phyloP scores from a whole-genome alignment of 352 stramenopile genomes.

The Phytophthora pseudosyringae region DNA sequence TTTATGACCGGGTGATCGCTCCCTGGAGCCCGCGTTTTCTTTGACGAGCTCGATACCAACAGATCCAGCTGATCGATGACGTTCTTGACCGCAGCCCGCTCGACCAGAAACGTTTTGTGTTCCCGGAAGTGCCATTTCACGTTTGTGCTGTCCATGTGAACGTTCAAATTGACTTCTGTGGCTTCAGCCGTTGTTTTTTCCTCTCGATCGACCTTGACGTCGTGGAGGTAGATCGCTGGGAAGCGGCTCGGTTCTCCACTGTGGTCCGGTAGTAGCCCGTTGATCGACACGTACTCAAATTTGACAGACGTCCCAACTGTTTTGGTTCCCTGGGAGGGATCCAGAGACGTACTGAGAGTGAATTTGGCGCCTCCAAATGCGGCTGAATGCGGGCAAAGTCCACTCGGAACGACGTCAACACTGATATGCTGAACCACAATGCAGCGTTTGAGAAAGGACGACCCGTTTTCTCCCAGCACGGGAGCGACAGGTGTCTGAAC shows the following conservation, averaged over 20 bases:
- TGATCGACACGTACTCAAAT: constrained; percentile 36
- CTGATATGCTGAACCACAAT: constrained; percentile 27
- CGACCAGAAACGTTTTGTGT: constrained; percentile 40
- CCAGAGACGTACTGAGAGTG: constrained; percentile 5
- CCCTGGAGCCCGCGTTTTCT: constrained; percentile 15
- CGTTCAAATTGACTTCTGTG: constrained; percentile 36
- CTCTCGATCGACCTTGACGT: constrained; percentile 34
- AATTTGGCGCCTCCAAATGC: constrained; percentile 28
- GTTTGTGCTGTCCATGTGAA: constrained; percentile 34
- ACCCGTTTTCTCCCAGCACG: constrained; percentile 16
- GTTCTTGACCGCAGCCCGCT: constrained; percentile 33
- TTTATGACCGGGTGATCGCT: constrained; percentile 21
- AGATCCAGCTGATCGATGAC: constrained; percentile 44
- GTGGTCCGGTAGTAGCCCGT: constrained; percentile 20
- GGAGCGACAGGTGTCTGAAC: constrained; percentile 25
- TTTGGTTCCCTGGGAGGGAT: constrained; percentile 20
- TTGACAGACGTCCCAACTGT: constrained; percentile 11
- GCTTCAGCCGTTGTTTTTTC: constrained; percentile 30
- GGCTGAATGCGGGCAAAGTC: constrained; percentile 19
- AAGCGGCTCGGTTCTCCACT: constrained; percentile 5
- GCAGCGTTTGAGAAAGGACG: constrained; percentile 18
- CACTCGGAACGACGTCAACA: constrained; percentile 25
- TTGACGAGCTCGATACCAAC: constrained; percentile 41
- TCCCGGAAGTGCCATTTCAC: constrained; percentile 45
- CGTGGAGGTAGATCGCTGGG: constrained; percentile 32